A percentile compares a stretch with the other conserved stretches of the same genome.
phyloP scores from a whole-genome alignment of 192 early-diverging fungal genomes.

The Gonapodya sp. region DNA sequence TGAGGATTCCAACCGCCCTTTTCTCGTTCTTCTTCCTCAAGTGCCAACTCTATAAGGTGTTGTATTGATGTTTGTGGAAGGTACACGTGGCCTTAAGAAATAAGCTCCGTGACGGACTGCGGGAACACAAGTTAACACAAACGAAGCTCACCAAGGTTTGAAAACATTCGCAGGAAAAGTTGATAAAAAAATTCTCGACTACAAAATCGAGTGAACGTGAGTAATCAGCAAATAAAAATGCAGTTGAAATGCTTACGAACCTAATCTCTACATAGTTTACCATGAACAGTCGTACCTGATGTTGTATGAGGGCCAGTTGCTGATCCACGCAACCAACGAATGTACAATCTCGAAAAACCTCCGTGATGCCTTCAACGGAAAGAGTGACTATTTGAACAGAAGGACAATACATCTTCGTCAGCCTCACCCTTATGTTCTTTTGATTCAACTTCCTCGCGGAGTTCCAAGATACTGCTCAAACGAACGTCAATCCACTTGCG shows the following conservation, averaged over 20 bases:
- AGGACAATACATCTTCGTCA: background rate
- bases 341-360: constrained; percentile 67
- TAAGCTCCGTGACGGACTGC: background rate
- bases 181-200: constrained; percentile 90
- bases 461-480: constrained; percentile 66
- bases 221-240: too few relatives aligned
- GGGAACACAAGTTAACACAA: background rate
- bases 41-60: constrained; percentile 59
- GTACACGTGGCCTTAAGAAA: constrained; percentile 26
- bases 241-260: constrained; percentile 24
- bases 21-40: constrained; percentile 43
- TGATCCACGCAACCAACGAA: constrained; percentile 88
- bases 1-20: constrained; percentile 19
- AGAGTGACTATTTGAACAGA: background rate
- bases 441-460: constrained; percentile 62
- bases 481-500: constrained; percentile 56
- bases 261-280: constrained; percentile 65
- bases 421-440: constrained; percentile 41
- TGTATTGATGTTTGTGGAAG: constrained; percentile 55
- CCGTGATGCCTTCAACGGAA: constrained; percentile 48
- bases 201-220: too few relatives aligned
- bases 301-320: constrained; percentile 68
- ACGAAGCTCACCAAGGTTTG: constrained; percentile 62
- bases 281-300: constrained; percentile 76
- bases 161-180: constrained; percentile 64